Evolutionary conservation across 805 yeast species (phyloP).

Genomic region (Kuraishia hungarica): DNA sequence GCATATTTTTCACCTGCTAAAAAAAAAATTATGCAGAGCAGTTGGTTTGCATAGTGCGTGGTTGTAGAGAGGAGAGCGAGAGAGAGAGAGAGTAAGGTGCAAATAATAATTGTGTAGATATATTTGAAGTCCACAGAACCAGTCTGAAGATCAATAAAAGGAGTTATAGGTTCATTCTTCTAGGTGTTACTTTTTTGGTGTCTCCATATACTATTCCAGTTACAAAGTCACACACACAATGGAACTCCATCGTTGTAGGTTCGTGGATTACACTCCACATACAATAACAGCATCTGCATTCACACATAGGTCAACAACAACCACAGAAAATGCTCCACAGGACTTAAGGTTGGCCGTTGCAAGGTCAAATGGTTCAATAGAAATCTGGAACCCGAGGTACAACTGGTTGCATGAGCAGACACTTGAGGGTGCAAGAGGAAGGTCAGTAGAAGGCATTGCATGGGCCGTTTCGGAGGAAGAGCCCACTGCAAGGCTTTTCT

Average conservation of each 20-base stretch:
- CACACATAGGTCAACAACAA: constrained; percentile 45
- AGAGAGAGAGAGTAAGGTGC: too few relatives aligned
- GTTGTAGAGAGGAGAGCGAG: too few relatives aligned
- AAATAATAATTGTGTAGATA: too few relatives aligned
- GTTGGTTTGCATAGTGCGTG: neutral
- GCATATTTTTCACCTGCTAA: neutral
- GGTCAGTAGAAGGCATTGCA: constrained; percentile 82
- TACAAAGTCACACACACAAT: constrained; percentile 20
- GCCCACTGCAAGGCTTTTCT: constrained; percentile 60
- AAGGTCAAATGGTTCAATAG: constrained; percentile 89
- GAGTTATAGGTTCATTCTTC: neutral
- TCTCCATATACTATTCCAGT: neutral
- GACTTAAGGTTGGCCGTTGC: constrained; percentile 83
- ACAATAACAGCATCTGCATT: constrained; percentile 77
- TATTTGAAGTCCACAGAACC: neutral
- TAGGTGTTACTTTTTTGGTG: too few relatives aligned
- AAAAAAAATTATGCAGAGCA: neutral
- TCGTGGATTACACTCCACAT: constrained; percentile 82
- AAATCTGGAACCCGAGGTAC: constrained; percentile 84
- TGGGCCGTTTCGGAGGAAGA: constrained; percentile 55
- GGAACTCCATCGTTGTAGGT: constrained; percentile 86
- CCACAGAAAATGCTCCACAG: constrained; percentile 35
- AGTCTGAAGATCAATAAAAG: neutral
- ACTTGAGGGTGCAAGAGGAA: constrained; percentile 71
- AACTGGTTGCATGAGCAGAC: constrained; percentile 75